phyloP scores from a whole-genome alignment of 2,329 filamentous ascomycete species.

The Claviceps fusiformis region DNA sequence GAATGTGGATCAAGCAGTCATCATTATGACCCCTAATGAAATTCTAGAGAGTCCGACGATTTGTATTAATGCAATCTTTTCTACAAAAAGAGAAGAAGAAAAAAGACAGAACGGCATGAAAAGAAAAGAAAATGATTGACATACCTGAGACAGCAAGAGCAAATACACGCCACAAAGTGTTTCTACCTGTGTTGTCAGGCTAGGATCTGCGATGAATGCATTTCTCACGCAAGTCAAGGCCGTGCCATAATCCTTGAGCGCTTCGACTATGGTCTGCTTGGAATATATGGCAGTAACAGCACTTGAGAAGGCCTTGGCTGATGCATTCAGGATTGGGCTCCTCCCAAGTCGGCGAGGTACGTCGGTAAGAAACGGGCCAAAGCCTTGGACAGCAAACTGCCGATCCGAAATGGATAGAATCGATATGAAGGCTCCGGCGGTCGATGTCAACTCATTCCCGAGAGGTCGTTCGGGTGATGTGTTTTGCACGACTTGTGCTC shows the following conservation, averaged over 20 bases:
- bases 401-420: constrained; percentile 26
- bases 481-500: background rate
- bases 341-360: constrained; percentile 30
- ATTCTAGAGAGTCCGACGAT: background rate
- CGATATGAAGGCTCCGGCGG: constrained; percentile 13
- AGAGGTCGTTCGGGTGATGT: background rate
- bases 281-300: constrained; percentile 13
- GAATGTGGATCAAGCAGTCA: constrained; percentile 3
- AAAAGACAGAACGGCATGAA: too few species aligned
- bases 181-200: constrained; percentile 15
- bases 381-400: constrained; percentile 32
- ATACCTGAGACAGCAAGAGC: constrained; percentile 17
- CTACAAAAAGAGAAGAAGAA: background rate
- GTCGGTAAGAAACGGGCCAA: constrained; percentile 30
- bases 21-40: constrained; percentile 1
- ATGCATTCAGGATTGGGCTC: constrained; percentile 31
- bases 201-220: constrained; percentile 16
- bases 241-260: constrained; percentile 17
- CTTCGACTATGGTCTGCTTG: constrained; percentile 9
- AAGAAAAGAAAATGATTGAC: background rate
- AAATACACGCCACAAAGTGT: constrained; percentile 25
- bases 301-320: constrained; percentile 17
- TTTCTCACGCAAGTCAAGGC: constrained; percentile 13
- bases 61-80: background rate
- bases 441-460: constrained; percentile 1